These are phyloP conservation scores for Ascochyta rabiei DNA, from an alignment of 2,329 filamentous ascomycete genomes.

Conservation along the genomic window DNA sequence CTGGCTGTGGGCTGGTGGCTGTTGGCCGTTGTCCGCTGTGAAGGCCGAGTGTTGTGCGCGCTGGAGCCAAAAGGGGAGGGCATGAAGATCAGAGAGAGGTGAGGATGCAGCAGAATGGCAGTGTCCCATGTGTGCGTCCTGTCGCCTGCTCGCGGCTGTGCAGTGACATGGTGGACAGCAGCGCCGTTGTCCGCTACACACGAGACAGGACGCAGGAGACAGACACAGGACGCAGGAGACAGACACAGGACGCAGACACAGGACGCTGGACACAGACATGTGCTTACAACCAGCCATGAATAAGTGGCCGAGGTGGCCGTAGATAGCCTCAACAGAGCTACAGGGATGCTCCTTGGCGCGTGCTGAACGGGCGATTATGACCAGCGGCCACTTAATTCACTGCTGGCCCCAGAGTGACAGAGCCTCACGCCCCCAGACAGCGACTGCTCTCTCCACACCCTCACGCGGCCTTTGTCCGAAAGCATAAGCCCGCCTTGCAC, in stretches of 20 bases:
- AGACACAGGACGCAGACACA: too few species aligned
- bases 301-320: slow-evolving; percentile 16
- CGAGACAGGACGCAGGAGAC: too few species aligned
- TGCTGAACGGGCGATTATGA: slow-evolving; percentile 3
- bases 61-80: neutral
- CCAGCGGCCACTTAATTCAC: slow-evolving; percentile 16
- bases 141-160: neutral
- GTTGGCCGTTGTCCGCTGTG: too few species aligned
- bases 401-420: slow-evolving; percentile 8
- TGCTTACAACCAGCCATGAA: slow-evolving; percentile 7
- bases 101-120: neutral
- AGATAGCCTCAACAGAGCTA: slow-evolving; percentile 2
- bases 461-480: slow-evolving; percentile 24
- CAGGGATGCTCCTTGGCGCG: slow-evolving; percentile 11
- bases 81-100: neutral
- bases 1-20: too few species aligned
- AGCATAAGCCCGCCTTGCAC: neutral
- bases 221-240: too few species aligned
- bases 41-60: neutral
- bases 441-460: slow-evolving; percentile 19
- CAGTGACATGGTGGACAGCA: neutral
- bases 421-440: slow-evolving; percentile 16
- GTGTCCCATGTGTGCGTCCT: neutral
- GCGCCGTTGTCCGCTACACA: neutral
- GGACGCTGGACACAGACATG: too few species aligned